These are phyloP conservation scores for Trichophyton simii DNA, from an alignment of 2,329 filamentous ascomycete genomes.

Conservation along the genomic window DNA sequence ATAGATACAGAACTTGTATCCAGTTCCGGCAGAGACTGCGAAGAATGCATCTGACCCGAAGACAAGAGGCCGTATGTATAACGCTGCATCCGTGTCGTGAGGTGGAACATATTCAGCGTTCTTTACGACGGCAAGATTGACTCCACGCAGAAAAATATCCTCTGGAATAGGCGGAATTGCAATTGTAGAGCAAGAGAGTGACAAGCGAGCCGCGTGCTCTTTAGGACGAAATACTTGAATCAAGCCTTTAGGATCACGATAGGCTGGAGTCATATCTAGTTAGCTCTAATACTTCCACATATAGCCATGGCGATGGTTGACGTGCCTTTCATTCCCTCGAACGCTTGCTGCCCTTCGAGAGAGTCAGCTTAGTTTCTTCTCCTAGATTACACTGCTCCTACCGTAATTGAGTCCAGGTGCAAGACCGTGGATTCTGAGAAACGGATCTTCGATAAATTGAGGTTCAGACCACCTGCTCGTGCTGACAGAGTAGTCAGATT, in stretches of 20 bases:
- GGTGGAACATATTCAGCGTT: slow-evolving; percentile 21
- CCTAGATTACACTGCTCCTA: neutral
- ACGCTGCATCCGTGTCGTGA: slow-evolving; percentile 18
- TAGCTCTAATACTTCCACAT: neutral
- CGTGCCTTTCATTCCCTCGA: slow-evolving; percentile 39
- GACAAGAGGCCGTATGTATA: slow-evolving; percentile 27
- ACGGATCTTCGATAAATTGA: slow-evolving; percentile 41
- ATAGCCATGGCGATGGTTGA: neutral
- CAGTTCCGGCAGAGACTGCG: slow-evolving; percentile 15
- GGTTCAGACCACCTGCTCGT: slow-evolving; percentile 42
- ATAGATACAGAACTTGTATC: slow-evolving; percentile 24
- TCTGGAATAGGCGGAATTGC: slow-evolving; percentile 22
- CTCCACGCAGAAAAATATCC: slow-evolving; percentile 19
- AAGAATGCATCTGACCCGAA: slow-evolving; percentile 21
- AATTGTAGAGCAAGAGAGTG: slow-evolving; percentile 18
- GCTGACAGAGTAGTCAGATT: slow-evolving; percentile 39
- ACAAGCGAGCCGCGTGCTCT: slow-evolving; percentile 21
- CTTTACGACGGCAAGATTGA: slow-evolving; percentile 17
- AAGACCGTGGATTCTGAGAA: slow-evolving; percentile 43
- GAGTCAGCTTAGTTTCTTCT: neutral
- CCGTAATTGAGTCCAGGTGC: slow-evolving; percentile 42
- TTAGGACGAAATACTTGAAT: slow-evolving; percentile 24
- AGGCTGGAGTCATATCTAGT: slow-evolving; percentile 15
- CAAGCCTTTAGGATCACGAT: slow-evolving; percentile 13
- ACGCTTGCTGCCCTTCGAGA: slow-evolving; percentile 37